Evolutionary conservation across 2,329 filamentous ascomycete genomes (phyloP).

Genomic region (Monilinia laxa): DNA sequence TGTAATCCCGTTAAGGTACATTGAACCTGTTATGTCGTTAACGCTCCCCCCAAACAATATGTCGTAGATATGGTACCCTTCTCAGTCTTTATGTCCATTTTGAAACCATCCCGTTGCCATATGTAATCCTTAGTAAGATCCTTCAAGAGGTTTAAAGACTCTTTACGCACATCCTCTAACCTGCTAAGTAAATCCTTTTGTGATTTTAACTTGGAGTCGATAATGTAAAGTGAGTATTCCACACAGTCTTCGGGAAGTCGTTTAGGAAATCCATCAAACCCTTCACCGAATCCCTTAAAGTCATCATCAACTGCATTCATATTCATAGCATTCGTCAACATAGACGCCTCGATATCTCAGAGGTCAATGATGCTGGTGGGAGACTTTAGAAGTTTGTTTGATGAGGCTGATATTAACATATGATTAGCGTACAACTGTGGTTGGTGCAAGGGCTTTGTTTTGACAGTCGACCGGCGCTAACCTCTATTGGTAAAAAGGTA

Average conservation of each 20-base stretch:
- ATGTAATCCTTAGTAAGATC: conserved; percentile 80
- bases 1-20: conserved; percentile 72
- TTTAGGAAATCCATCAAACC: conserved; percentile 58
- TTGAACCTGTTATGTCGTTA: conserved; percentile 45
- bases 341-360: not conserved
- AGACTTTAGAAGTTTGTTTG: not conserved
- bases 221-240: conserved; percentile 77
- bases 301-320: conserved; percentile 51
- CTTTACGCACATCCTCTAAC: conserved; percentile 71
- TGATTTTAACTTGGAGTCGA: conserved; percentile 57
- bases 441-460: conserved; percentile 1
- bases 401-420: conserved; percentile 4
- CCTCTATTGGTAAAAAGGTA: conserved; percentile 28
- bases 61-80: conserved; percentile 48
- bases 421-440: conserved; percentile 4
- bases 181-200: conserved; percentile 57
- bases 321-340: not conserved
- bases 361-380: not conserved
- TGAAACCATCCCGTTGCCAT: conserved; percentile 86
- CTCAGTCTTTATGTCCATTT: conserved; percentile 56
- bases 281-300: conserved; percentile 64
- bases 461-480: conserved; percentile 24
- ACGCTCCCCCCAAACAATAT: not conserved
- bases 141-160: conserved; percentile 61
- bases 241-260: conserved; percentile 78